Base-by-base conservation (phyloP, 441 rosid genomes). In the Aleurites moluccanus region DNA sequence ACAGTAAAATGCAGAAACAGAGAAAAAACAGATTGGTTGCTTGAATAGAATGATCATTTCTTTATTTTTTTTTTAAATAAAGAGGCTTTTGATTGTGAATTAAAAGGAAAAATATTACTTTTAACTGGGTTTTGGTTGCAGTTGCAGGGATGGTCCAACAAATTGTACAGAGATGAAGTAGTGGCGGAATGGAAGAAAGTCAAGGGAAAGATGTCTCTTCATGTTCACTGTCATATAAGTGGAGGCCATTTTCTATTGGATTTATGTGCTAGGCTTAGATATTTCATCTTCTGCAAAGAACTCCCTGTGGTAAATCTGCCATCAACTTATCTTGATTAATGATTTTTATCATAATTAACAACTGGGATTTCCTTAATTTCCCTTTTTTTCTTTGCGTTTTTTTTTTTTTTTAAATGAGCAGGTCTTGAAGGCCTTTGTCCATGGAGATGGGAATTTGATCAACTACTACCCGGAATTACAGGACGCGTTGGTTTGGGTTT, bases 161-260 rank as follows among this genome's bases (percentile, higher is more conserved):
- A 78, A 76, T 5, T 94, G 74, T 92, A 94, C 84, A 77, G 99
- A 76, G 99, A 94, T 75, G 99, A 89, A 84, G 96, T 94, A 11
- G 96, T 94, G 69, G 99, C 98, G 20, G 97, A 94, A 70, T 94
- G 99, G 99, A 94, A 91, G 89, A 92, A 94, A 83, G 90, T 92
- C 11, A 87, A 85, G 80, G 97, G 89, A 21, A 88, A 85, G 55
- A 94, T 94, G 99, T 94, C 97, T 45, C 90, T 94, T 9, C 99
- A 94, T 79, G 99, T 92, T 74, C 99, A 94, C 42, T 94, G 98
- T 77, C 99, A 94, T 79, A 92, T 92, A 73, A 92, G 99, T 20
- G 99, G 98, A 69, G 98, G 97, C 78, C 99, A 94, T 85, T 88
- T 92, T 77, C 86, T 94, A 11, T 76, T 94, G 62, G 92, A 94